Percentiles rank a stretch among this genome's conserved stretches.
Conservation (phyloP, 2,329 filamentous ascomycete species). For the Chaetomium sp. region DNA sequence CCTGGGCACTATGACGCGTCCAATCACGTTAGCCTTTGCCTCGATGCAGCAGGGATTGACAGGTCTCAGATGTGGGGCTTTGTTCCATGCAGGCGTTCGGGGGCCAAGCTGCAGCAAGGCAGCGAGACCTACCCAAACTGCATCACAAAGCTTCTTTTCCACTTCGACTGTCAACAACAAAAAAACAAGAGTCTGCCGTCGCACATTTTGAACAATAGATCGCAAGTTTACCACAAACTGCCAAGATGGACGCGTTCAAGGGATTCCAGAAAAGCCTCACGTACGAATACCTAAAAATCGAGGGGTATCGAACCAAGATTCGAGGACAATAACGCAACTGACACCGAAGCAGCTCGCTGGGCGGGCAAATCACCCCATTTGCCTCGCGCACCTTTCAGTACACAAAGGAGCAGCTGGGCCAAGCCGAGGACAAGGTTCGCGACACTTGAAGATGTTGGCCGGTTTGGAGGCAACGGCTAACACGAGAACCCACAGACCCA, state of each 20-base stretch:
- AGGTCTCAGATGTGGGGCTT: conserved; percentile 22
- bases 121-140: background rate
- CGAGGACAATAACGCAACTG: conserved; percentile 24
- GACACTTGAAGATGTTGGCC: background rate
- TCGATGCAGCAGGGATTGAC: conserved; percentile 23
- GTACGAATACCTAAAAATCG: conserved; percentile 42
- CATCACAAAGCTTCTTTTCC: conserved; percentile 24
- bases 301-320: conserved; percentile 10
- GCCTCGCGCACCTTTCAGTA: conserved; percentile 94
- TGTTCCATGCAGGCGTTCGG: conserved; percentile 15
- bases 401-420: conserved; percentile 95
- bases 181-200: conserved; percentile 12
- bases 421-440: conserved; percentile 85
- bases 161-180: conserved; percentile 21
- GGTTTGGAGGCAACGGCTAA: conserved; percentile 23
- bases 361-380: conserved; percentile 86
- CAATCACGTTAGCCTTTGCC: conserved; percentile 6
- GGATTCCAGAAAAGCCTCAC: conserved; percentile 59
- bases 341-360: conserved; percentile 55
- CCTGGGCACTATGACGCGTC: conserved; percentile 6
- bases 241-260: conserved; percentile 60
- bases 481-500: conserved; percentile 66
- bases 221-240: background rate
- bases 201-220: background rate
- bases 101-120: conserved; percentile 27